Evolutionary conservation across 2,329 filamentous ascomycete species (phyloP), one percentile per base, ranked within the genome.

Genomic region (Alternaria ventricosa): DNA sequence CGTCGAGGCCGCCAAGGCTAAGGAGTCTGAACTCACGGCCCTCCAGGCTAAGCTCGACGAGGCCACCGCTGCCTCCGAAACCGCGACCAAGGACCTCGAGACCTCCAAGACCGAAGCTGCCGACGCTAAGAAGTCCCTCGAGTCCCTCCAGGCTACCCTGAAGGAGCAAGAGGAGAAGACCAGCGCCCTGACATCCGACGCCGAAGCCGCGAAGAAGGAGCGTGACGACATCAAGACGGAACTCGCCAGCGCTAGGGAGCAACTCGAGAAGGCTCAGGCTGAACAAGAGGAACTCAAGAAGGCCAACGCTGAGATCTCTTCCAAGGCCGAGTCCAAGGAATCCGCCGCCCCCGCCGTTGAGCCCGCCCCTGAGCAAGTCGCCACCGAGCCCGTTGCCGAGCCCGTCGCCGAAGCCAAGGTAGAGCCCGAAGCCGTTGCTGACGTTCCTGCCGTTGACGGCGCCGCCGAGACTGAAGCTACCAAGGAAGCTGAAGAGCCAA

Each of bases 311-410:
- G 54, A 57, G 18, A 55, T 67, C 20, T 45, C 69, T 45, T 57
- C 68, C 43, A 69, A 72, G 63, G 58, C 67, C 25, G 72, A 72
- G 54, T 64, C 64, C 11, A 63, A 70, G 61, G 66, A 68, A 12
- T 56, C 64, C 11, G 65, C 70, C 59, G 60, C 22, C 2, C 46
- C 36, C 33, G 57, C 53, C 7, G 55, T 60, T 13, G 61, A 66
- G 45, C 50, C 57, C 28, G 53, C 36, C 10, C 46, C 41, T 20
- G 54, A 65, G 33, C 47, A 64, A 49, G 41, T 30, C 9, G 46
- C 47, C 13, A 43, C 47, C 30, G 53, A 55, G 46, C 56, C 51
- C 22, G 60, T 50, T 9, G 47, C 58, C 27, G 63, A 45, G 27
- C 49, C 57, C 3, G 51, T 36, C 15, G 51, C 36, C 22, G 58